A percentile compares a stretch with the other conserved stretches of the same genome.
Evolutionary conservation across 164 flowering plant genomes (phyloP).

Genomic region (Litsea cubeba): DNA sequence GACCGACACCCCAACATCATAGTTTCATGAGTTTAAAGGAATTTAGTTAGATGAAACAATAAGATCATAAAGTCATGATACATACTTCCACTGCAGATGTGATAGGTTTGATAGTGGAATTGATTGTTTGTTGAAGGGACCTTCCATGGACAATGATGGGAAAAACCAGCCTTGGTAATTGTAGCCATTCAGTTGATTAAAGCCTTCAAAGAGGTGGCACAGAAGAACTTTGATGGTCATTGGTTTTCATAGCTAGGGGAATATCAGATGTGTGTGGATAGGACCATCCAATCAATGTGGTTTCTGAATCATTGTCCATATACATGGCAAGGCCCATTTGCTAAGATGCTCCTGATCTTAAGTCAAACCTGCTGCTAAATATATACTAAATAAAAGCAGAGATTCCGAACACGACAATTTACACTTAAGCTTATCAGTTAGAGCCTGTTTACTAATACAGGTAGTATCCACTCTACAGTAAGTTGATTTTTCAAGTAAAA

Average conservation of each 20-base stretch:
- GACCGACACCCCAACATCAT: not conserved
- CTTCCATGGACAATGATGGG: not conserved
- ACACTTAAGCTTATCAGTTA: too few relatives aligned
- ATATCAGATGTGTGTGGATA: too few relatives aligned
- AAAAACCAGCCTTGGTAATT: not conserved
- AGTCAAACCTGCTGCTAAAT: not conserved
- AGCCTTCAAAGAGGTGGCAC: not conserved
- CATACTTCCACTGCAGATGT: not conserved
- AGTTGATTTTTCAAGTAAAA: too few relatives aligned
- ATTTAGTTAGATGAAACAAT: not conserved
- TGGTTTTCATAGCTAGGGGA: not conserved
- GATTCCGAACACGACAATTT: too few relatives aligned
- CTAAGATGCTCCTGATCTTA: not conserved
- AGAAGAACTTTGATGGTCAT: not conserved
- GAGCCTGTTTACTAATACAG: too few relatives aligned
- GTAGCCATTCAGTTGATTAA: not conserved
- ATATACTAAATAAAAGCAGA: not conserved
- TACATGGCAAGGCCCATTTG: not conserved
- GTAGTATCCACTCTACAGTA: too few relatives aligned
- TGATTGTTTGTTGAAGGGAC: not conserved
- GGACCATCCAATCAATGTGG: not conserved
- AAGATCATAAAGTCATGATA: not conserved
- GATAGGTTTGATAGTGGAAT: not conserved
- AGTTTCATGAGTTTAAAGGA: not conserved
- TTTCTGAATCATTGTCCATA: not conserved